Evolutionary conservation across 306 rosid genomes (phyloP).

Genomic region (Mimosa pudica): DNA sequence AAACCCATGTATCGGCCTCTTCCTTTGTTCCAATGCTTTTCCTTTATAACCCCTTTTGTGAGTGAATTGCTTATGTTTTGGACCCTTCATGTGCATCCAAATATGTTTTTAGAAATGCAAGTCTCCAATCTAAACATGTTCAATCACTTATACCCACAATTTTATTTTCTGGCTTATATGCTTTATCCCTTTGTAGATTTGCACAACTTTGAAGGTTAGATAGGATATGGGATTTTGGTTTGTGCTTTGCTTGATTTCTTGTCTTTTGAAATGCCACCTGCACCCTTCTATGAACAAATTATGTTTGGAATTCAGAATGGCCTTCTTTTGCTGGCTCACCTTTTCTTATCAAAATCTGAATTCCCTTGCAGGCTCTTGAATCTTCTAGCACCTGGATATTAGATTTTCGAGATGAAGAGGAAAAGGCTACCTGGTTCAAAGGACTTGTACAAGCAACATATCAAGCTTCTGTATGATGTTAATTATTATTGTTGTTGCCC

Average conservation of each 20-base stretch:
- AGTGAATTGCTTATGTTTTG: no score
- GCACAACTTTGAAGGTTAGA: no score
- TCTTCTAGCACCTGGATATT: constrained; percentile 93
- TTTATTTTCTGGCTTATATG: no score
- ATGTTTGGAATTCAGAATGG: neutral
- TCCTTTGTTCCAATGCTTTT: no score
- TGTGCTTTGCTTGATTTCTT: neutral
- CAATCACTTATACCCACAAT: no score
- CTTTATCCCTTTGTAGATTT: no score
- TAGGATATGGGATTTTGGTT: neutral
- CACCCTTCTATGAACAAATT: neutral
- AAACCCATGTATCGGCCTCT: no score
- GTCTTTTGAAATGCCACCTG: constrained; percentile 9
- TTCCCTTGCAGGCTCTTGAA: constrained; percentile 52
- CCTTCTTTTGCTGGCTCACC: constrained; percentile 30
- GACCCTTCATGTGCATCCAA: no score
- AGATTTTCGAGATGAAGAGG: constrained; percentile 69
- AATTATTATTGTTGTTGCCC: neutral
- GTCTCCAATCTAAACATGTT: no score
- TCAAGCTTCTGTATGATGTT: constrained; percentile 82
- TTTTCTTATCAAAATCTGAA: constrained; percentile 21
- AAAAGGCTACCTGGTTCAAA: constrained; percentile 75
- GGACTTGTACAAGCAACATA: constrained; percentile 88
- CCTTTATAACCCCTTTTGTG: no score
- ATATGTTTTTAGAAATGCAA: no score